A percentile compares a stretch with the other conserved stretches of the same genome.
phyloP scores from a whole-genome alignment of 179 eudicot genomes.

The Nepenthes alata region DNA sequence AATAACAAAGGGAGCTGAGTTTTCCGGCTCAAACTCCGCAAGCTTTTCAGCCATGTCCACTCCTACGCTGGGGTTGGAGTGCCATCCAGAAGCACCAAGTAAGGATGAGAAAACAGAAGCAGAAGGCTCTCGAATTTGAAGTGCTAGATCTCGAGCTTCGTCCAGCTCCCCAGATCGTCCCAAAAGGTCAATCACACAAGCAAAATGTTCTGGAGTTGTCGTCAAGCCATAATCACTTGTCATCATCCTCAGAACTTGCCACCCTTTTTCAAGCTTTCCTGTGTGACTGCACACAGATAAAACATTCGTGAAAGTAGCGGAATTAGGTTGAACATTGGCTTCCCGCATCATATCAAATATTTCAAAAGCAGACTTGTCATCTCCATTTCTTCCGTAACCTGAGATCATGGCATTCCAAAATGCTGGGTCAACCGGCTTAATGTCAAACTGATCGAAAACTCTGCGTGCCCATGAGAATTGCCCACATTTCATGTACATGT shows the following conservation, averaged over 20 bases:
- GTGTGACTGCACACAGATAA: slow-evolving; percentile 59
- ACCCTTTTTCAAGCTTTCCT: slow-evolving; percentile 48
- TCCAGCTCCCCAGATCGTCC: slow-evolving; percentile 57
- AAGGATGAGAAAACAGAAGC: slow-evolving; percentile 44
- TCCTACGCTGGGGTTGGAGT: slow-evolving; percentile 41
- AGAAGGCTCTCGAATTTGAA: slow-evolving; percentile 31
- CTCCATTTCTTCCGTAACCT: slow-evolving; percentile 71
- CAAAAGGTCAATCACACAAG: slow-evolving; percentile 57
- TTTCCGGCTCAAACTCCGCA: slow-evolving; percentile 42
- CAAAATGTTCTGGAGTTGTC: slow-evolving; percentile 43
- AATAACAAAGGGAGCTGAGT: slow-evolving; percentile 43
- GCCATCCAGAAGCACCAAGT: slow-evolving; percentile 50
- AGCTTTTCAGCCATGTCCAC: slow-evolving; percentile 51
- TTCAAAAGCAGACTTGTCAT: slow-evolving; percentile 40
- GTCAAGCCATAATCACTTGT: slow-evolving; percentile 28
- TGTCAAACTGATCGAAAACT: slow-evolving; percentile 36
- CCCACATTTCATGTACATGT: slow-evolving; percentile 83
- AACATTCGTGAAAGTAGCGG: slow-evolving; percentile 42
- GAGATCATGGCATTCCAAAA: slow-evolving; percentile 83
- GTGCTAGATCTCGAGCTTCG: slow-evolving; percentile 45
- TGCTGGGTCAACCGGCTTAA: slow-evolving; percentile 45
- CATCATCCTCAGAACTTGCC: slow-evolving; percentile 48
- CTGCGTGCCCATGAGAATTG: slow-evolving; percentile 34
- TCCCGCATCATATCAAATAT: slow-evolving; percentile 51
- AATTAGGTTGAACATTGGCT: slow-evolving; percentile 45